Percentiles rank a stretch among this genome's conserved stretches.
Evolutionary conservation across 1,139 yeast genomes (phyloP).

Genomic region (Debaryomyces psychrophilus): DNA sequence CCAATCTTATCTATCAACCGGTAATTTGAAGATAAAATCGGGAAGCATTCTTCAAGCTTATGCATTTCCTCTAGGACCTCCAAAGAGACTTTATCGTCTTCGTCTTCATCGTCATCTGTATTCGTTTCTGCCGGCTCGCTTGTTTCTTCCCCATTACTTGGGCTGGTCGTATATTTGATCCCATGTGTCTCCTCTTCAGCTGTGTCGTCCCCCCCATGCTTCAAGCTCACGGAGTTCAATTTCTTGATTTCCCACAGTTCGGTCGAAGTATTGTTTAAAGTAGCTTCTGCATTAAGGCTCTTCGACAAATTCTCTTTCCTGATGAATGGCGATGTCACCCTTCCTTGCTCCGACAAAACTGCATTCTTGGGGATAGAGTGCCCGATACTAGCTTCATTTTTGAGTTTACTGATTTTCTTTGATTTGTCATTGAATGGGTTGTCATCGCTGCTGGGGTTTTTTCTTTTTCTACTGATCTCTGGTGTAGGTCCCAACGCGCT

Average conservation of each 20-base stretch:
- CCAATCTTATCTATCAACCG: slow-evolving; percentile 84
- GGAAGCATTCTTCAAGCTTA: slow-evolving; percentile 64
- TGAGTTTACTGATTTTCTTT: slow-evolving; percentile 1
- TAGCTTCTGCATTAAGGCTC: background rate
- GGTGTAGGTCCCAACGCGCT: slow-evolving; percentile 14
- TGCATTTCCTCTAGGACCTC: slow-evolving; percentile 70
- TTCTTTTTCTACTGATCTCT: slow-evolving; percentile 16
- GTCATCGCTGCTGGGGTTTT: slow-evolving; percentile 24
- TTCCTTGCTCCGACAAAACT: background rate
- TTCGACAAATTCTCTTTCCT: slow-evolving; percentile 15
- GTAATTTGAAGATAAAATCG: slow-evolving; percentile 61
- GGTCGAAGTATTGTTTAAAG: background rate
- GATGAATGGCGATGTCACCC: slow-evolving; percentile 12
- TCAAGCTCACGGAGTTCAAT: background rate
- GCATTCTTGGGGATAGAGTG: background rate
- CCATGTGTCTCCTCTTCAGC: background rate
- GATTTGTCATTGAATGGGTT: slow-evolving; percentile 36
- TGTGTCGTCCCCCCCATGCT: background rate
- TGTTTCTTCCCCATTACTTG: slow-evolving; percentile 20
- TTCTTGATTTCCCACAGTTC: background rate
- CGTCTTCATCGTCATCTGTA: slow-evolving; percentile 21
- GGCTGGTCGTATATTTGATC: background rate
- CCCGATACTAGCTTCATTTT: background rate
- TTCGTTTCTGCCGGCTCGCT: slow-evolving; percentile 19
- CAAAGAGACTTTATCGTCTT: slow-evolving; percentile 49